These are phyloP conservation scores for Ormosia emarginata DNA, from an alignment of 306 rosid genomes.

Conservation along the genomic window DNA sequence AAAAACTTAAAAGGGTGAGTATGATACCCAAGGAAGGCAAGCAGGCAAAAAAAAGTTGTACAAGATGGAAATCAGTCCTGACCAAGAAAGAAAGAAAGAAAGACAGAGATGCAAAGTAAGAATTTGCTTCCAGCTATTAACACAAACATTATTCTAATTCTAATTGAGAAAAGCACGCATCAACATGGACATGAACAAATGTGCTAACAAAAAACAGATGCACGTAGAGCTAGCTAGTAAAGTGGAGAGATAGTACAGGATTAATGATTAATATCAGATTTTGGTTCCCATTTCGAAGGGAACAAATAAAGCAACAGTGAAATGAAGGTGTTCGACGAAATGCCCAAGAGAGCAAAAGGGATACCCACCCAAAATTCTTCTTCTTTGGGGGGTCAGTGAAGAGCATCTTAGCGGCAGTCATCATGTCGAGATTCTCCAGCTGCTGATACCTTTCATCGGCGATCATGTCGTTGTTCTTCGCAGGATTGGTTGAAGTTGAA, in stretches of 20 bases:
- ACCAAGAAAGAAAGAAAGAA: conserved; percentile 34
- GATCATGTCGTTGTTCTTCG: background rate
- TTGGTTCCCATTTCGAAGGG: background rate
- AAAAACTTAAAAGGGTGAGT: background rate
- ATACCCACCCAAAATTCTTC: conserved; percentile 92
- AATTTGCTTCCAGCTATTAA: background rate
- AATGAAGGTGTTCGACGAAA: conserved; percentile 35
- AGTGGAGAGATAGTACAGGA: background rate
- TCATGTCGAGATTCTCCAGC: conserved; percentile 69
- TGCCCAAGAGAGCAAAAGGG: conserved; percentile 12
- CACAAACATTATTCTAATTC: background rate
- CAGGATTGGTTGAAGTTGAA: conserved; percentile 8
- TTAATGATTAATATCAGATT: background rate
- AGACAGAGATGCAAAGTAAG: conserved; percentile 30
- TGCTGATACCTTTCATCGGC: conserved; percentile 47
- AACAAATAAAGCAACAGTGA: background rate
- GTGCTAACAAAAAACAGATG: background rate
- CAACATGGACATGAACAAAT: background rate
- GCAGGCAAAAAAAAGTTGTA: conserved; percentile 77
- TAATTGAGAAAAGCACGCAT: background rate
- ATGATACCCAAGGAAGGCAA: conserved; percentile 83
- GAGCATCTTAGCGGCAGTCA: conserved; percentile 74
- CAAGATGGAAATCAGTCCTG: conserved; percentile 93
- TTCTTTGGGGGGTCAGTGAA: conserved; percentile 61
- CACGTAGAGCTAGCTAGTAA: background rate